These are phyloP conservation scores for Colletotrichum sublineola DNA, from an alignment of 2,329 filamentous ascomycete genomes.

Conservation along the genomic window DNA sequence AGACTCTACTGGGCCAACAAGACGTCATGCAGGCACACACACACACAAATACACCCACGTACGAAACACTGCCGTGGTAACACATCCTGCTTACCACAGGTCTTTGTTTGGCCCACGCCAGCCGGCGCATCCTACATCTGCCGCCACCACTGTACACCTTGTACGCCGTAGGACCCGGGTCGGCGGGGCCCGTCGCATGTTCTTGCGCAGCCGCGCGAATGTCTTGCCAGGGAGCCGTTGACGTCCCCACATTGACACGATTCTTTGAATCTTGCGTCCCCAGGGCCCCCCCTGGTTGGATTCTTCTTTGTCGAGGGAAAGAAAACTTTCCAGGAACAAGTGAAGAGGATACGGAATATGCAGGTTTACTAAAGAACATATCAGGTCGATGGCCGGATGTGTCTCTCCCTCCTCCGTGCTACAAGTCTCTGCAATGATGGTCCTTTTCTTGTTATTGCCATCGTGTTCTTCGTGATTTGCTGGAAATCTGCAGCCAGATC, in stretches of 20 bases:
- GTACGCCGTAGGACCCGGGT: conserved; percentile 9
- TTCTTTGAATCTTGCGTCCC: conserved; percentile 1
- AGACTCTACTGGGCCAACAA: conserved; percentile 19
- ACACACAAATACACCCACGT: not conserved
- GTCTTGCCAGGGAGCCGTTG: conserved; percentile 22
- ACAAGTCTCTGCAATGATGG: not conserved
- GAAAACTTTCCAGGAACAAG: not conserved
- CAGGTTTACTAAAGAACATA: too few relatives aligned
- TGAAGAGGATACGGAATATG: not conserved
- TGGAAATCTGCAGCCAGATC: not conserved
- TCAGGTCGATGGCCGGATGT: not conserved
- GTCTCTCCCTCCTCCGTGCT: too few relatives aligned
- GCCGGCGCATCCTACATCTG: not conserved
- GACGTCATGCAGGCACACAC: conserved; percentile 9
- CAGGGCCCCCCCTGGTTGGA: not conserved
- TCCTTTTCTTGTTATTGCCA: not conserved
- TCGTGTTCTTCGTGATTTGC: not conserved
- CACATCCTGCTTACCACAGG: not conserved
- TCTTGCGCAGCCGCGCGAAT: conserved; percentile 36
- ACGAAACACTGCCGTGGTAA: not conserved
- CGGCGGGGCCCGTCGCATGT: conserved; percentile 23
- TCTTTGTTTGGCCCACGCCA: not conserved
- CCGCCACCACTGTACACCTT: not conserved
- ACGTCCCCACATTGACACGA: conserved; percentile 23
- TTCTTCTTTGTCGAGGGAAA: not conserved